These are phyloP conservation scores for Phialophora verrucosa DNA, from an alignment of 2,329 filamentous ascomycete species.

Conservation along the genomic window DNA sequence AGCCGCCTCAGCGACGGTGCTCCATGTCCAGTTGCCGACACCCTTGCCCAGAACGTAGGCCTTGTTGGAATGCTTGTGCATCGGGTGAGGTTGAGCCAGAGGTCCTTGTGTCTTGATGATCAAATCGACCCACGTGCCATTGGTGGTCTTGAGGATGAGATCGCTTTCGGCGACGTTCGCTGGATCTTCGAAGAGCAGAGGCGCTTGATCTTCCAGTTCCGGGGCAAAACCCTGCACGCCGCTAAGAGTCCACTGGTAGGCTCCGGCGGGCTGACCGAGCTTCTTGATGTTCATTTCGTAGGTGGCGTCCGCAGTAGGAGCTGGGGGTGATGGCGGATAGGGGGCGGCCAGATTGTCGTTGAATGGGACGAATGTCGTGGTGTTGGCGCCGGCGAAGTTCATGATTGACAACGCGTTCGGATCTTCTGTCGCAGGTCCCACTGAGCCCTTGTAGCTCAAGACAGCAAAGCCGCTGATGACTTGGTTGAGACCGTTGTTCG, in stretches of 20 bases:
- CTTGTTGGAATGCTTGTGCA: conserved; percentile 69
- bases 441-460: conserved; percentile 50
- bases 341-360: conserved; percentile 52
- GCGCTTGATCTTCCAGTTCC: conserved; percentile 47
- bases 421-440: conserved; percentile 35
- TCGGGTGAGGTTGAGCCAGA: conserved; percentile 63
- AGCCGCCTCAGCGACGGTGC: conserved; percentile 60
- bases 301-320: conserved; percentile 54
- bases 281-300: conserved; percentile 47
- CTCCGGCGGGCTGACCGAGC: conserved; percentile 44
- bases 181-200: conserved; percentile 56
- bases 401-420: conserved; percentile 54
- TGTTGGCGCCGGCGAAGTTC: conserved; percentile 56
- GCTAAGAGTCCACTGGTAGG: conserved; percentile 63
- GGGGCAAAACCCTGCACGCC: conserved; percentile 48
- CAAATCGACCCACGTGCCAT: conserved; percentile 62
- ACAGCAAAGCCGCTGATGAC: conserved; percentile 61
- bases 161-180: conserved; percentile 48
- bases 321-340: conserved; percentile 56
- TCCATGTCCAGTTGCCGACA: conserved; percentile 58
- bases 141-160: conserved; percentile 57
- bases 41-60: conserved; percentile 64
- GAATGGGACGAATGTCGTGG: conserved; percentile 51
- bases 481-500: conserved; percentile 58
- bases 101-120: conserved; percentile 53